Evolutionary conservation across 192 early-diverging fungal species (phyloP), one percentile per base, ranked within the genome.

Genomic region (Coemansia sp.): DNA sequence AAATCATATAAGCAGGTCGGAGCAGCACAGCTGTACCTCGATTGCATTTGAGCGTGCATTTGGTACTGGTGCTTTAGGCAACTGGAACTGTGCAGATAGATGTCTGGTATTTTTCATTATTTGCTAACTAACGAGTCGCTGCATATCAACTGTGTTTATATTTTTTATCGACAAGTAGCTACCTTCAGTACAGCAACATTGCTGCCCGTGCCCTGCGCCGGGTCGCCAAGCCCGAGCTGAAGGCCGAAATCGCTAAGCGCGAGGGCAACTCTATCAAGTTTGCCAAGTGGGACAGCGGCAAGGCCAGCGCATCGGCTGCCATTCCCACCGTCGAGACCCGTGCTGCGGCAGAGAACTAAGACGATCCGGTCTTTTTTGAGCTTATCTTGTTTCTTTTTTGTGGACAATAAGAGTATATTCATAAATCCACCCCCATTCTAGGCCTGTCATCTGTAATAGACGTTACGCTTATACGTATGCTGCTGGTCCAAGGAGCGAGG

Each of bases 111-210:
- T n/a, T n/a, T n/a, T n/a, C n/a, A n/a, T n/a, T n/a, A n/a, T n/a
- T n/a, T n/a, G n/a, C n/a, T n/a, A n/a, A n/a, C n/a, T n/a, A n/a
- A n/a, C n/a, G n/a, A n/a, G n/a, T n/a, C n/a, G n/a, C n/a, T n/a
- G n/a, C n/a, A n/a, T n/a, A n/a, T n/a, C n/a, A n/a, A n/a, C n/a
- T n/a, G n/a, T n/a, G n/a, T n/a, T n/a, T n/a, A n/a, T n/a, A n/a
- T n/a, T n/a, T n/a, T 36, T 19, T 5, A 24, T 13, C 11, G 22
- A 24, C 19, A 9, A 24, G 47, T 73, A 73, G 70, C 58, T 73
- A 73, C 50, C 70, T 73, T 37, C 62, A 73, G 50, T 73, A 73
- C 58, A 73, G 70, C 70, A 73, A 59, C 58, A 66, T 73, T 35
- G 70, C 70, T 54, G 70, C 70, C 14, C 70, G 70, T 26, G 70